These are phyloP conservation scores for Seminavis robusta DNA, from an alignment of 108 stramenopile species.

Conservation along the genomic window DNA sequence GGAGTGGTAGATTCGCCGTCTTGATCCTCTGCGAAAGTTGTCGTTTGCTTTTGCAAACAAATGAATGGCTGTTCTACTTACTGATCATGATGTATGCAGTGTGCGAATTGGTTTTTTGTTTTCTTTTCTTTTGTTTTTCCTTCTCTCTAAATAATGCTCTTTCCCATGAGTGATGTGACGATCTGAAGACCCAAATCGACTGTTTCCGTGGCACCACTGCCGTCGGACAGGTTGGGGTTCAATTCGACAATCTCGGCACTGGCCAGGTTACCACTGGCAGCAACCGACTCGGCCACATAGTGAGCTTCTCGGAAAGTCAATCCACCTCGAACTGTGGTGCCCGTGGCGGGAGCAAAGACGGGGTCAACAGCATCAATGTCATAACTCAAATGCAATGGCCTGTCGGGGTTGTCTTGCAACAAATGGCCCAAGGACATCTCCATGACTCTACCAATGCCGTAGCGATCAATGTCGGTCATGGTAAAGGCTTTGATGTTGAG, in stretches of 20 bases:
- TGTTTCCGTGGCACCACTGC: conserved; percentile 76
- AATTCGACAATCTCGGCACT: conserved; percentile 98
- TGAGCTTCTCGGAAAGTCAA: conserved; percentile 97
- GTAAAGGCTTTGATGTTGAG: conserved; percentile 85
- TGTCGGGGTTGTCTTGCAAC: conserved; percentile 50
- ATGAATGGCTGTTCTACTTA: too few relatives aligned
- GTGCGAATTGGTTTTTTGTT: too few relatives aligned
- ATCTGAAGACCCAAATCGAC: conserved; percentile 80
- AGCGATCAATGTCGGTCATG: conserved; percentile 96
- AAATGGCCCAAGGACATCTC: conserved; percentile 90
- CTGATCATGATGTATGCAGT: too few relatives aligned
- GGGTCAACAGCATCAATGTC: conserved; percentile 99
- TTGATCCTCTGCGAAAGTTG: too few relatives aligned
- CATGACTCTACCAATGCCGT: conserved; percentile 97
- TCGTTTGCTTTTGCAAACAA: too few relatives aligned
- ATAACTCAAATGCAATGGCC: conserved; percentile 87
- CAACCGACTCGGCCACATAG: conserved; percentile 91
- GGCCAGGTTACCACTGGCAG: conserved; percentile 85
- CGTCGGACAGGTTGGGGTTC: conserved; percentile 84
- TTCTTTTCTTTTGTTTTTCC: too few relatives aligned
- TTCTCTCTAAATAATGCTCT: conserved; percentile 59
- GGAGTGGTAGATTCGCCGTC: too few relatives aligned
- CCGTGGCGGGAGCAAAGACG: conserved; percentile 93
- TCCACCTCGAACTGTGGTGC: conserved; percentile 96
- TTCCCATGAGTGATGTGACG: conserved; percentile 80